Percentiles rank a stretch among this genome's conserved stretches.
Evolutionary conservation across 2,329 filamentous ascomycete genomes (phyloP).

Genomic region (Aspergillus melleus): DNA sequence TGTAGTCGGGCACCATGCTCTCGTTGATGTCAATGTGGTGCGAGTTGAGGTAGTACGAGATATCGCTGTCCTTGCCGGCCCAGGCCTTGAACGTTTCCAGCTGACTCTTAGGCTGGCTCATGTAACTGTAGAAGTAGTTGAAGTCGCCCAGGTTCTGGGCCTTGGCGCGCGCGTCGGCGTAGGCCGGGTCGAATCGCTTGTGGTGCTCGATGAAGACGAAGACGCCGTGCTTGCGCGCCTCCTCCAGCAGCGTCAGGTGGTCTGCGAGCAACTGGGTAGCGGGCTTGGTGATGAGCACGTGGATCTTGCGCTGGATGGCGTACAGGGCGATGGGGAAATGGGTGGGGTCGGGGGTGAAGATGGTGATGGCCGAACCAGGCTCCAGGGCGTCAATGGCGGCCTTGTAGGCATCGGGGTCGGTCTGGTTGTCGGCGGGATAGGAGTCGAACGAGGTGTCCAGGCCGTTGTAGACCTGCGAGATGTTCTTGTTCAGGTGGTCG

Average conservation of each 20-base stretch:
- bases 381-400: slow-evolving; percentile 78
- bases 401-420: slow-evolving; percentile 82
- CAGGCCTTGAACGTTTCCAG: slow-evolving; percentile 93
- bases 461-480: slow-evolving; percentile 81
- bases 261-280: slow-evolving; percentile 81
- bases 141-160: slow-evolving; percentile 82
- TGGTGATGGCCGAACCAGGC: slow-evolving; percentile 85
- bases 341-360: slow-evolving; percentile 92
- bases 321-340: slow-evolving; percentile 92
- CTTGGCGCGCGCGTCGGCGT: slow-evolving; percentile 80
- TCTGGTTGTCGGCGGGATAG: slow-evolving; percentile 71
- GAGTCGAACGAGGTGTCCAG: slow-evolving; percentile 85
- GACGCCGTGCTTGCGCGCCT: slow-evolving; percentile 71
- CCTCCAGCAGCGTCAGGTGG: slow-evolving; percentile 73
- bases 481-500: slow-evolving; percentile 83
- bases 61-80: slow-evolving; percentile 89
- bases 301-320: slow-evolving; percentile 81
- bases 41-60: slow-evolving; percentile 93
- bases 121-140: slow-evolving; percentile 98
- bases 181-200: slow-evolving; percentile 93
- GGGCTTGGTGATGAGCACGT: slow-evolving; percentile 92
- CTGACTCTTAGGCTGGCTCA: slow-evolving; percentile 89
- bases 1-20: slow-evolving; percentile 82
- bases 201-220: slow-evolving; percentile 95
- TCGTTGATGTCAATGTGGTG: slow-evolving; percentile 93